Base-by-base conservation (phyloP, 768 basidiomycete species). In the Galerina sulciceps region DNA sequence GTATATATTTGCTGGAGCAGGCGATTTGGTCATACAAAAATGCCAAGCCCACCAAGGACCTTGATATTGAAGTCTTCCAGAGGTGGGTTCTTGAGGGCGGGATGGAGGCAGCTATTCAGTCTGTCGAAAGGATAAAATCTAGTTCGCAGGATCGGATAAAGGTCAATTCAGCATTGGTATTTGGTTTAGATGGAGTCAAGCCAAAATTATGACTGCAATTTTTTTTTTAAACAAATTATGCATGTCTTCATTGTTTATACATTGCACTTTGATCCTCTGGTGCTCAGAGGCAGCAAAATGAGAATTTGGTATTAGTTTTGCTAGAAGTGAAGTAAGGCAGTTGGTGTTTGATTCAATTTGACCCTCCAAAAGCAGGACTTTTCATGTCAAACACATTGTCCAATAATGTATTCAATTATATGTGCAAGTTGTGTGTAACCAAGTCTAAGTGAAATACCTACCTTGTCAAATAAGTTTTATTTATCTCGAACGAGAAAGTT, bases 1-100 rank as follows among this genome's bases (percentile, higher is more conserved):
- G 79, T 9, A 53, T 81, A 1, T 84, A 82, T 66, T 79, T 91
- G 23, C 75, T 92, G 10, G 89, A 92, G 67, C 90, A 93, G 46
- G 83, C 86, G 0, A 69, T 82, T 10, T 92, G 89, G 90, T 78
- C 85, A 1, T 59, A 74, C 58, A 68, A 43, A 8, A 67, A 37
- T 10, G 60, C 62, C 10, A 68, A 75, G 41, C 58, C 62, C 0
- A 73, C 76, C 14, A 64, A 66, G 2, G 73, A 76, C 4, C 69
- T 75, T 1, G 87, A 89, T 57, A 57, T 73, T 5, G 84, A 86
- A 55, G 80, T 83, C 0, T 83, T 88, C 60, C 67, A 63, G 51
- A 75, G 85, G 46, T 90, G 80, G 80, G 64, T 76, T 1, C 20
- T 71, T 11, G 79, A 80, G 57, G 83, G 85, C 62, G 85, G 65